Base-by-base conservation (phyloP, 768 basidiomycete species). In the Tylopilus sp. region DNA sequence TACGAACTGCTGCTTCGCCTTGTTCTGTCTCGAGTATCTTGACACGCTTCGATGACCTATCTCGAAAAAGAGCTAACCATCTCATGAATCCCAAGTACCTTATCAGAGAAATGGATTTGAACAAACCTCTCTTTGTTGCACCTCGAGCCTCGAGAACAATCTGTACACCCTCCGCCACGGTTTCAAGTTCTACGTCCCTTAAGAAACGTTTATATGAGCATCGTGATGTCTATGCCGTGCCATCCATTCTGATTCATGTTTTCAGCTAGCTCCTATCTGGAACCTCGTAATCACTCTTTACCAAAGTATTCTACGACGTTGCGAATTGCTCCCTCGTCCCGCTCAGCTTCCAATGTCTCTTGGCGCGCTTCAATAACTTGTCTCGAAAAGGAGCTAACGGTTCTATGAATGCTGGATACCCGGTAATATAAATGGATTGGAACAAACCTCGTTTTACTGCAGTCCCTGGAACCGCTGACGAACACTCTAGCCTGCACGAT, bases 241-340 rank as follows among this genome's bases (percentile, higher is more conserved):
- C 19, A 17, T 30, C 11, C 4, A 2, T 37, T 7, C 21, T 4
- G 19, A 7, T 19, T 21, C n/a, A 19, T 37, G n/a, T n/a, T 19
- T 37, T 8, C 37, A 37, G 19, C 9, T 11, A 17, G n/a, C 3
- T n/a, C 19, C 19, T 21, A 10, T n/a, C n/a, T 31, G 31, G 31
- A 6, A 14, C 11, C 31, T 31, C 12, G n/a, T 14, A 31, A 22
- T 50, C 38, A 58, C 38, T 50, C 57, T 61, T 58, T 72, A 45
- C 79, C 76, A 53, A 79, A 81, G 34, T 74, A 64, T 45, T 78
- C 74, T 24, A 80, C 74, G 21, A 77, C 58, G 36, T 79, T 79
- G 44, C 67, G 66, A 48, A 76, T 58, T 13, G 17, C 28, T 10
- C 42, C 44, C 41, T 50, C 43, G 1, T 52, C 51, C n/a, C 43